Base-by-base conservation (phyloP, 2,329 filamentous ascomycete genomes). In the Nemania bipapillata region DNA sequence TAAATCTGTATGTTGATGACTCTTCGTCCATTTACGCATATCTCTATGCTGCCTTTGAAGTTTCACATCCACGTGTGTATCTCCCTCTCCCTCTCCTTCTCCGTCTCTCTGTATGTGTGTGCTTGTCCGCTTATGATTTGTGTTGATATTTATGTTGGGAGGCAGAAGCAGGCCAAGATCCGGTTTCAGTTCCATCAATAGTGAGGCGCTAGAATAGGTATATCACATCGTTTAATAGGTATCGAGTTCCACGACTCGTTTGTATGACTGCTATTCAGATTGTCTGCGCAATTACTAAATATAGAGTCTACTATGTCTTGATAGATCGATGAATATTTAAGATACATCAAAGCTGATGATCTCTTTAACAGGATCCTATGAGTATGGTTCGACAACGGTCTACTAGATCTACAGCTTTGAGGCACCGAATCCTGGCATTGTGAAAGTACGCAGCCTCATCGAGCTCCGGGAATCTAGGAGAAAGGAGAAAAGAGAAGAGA, bases 181-280 rank as follows among this genome's bases (percentile, higher is more conserved):
- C 3, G 53, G 35, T 61, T 49, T 37, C 37, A 15, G 42, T 55
- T 70, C 47, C 30, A 66, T 70, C 64, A 66, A 68, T 70, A 68
- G 68, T 63, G 65, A 70, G 68, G 65, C 64, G 64, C 64, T 70
- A 61, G 50, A 64, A 67, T 67, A n/a, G n/a, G n/a, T n/a, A 67
- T 70, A 67, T 64, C 64, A 67, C 35, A 63, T 50, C 24, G 4
- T 47, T 66, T 66, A 7, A 22, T 28, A 24, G 45, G 20, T 32
- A 54, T 63, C 32, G 30, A 56, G 15, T 45, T 45, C 17, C 15
- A 45, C n/a, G n/a, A n/a, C 15, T n/a, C n/a, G n/a, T n/a, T 45
- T 45, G 40, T 45, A 45, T 15, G 15, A 45, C 20, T 45, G 4
- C 2, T 7, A 45, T n/a, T 40, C 3, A 4, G 15, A 4, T 17